phyloP scores from a whole-genome alignment of 768 basidiomycete genomes.

The Trichaptum fuscoviolaceum region DNA sequence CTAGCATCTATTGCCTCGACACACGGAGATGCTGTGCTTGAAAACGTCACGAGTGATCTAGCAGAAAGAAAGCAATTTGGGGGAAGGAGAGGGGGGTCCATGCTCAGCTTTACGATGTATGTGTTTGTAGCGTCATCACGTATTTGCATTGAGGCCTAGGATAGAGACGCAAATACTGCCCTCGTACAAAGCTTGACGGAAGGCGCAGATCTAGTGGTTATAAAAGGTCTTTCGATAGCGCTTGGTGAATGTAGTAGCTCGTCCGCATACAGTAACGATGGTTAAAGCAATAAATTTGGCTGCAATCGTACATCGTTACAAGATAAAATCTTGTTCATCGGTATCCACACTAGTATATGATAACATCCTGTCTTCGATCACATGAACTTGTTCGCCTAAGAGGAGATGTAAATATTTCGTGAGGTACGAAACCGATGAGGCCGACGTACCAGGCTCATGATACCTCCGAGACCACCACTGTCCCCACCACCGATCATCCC shows the following conservation, averaged over 20 bases:
- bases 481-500: conserved; percentile 51
- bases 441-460: conserved; percentile 56
- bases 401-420: background rate
- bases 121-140: too few species aligned
- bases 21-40: too few species aligned
- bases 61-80: too few species aligned
- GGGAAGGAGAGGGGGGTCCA: too few species aligned
- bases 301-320: conserved; percentile 1
- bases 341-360: background rate
- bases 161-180: too few species aligned
- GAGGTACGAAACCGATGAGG: background rate
- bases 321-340: background rate
- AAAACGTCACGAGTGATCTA: too few species aligned
- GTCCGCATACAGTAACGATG: background rate
- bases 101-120: too few species aligned
- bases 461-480: conserved; percentile 61
- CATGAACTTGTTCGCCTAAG: background rate
- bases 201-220: too few species aligned
- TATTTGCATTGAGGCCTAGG: too few species aligned
- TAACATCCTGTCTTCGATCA: background rate
- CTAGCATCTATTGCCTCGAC: too few species aligned
- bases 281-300: background rate
- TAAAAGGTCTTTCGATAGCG: too few species aligned
- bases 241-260: background rate
- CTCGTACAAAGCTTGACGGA: too few species aligned